These are phyloP conservation scores for Stachybotrys echinatus DNA, from an alignment of 2,329 filamentous ascomycete genomes.

Conservation along the genomic window DNA sequence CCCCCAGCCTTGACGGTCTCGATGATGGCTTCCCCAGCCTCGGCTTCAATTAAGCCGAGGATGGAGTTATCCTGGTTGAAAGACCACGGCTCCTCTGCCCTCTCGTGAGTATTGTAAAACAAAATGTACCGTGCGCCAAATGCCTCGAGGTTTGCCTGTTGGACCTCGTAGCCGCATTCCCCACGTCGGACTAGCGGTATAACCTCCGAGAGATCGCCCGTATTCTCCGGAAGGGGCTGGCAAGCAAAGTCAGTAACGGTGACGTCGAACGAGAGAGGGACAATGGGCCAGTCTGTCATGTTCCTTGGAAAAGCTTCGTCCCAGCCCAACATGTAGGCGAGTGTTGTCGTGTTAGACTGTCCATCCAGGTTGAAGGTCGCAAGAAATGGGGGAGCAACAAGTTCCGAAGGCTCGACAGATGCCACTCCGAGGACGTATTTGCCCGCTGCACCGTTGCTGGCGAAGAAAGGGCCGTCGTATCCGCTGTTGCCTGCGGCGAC, in stretches of 20 bases:
- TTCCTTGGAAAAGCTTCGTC: slow-evolving; percentile 2
- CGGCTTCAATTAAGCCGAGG: not conserved
- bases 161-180: slow-evolving; percentile 18
- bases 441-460: slow-evolving; percentile 33
- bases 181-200: slow-evolving; percentile 35
- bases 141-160: slow-evolving; percentile 19
- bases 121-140: slow-evolving; percentile 21
- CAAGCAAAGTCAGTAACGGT: slow-evolving; percentile 28
- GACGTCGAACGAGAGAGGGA: slow-evolving; percentile 15
- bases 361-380: slow-evolving; percentile 15
- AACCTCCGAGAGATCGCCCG: slow-evolving; percentile 30
- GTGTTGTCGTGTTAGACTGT: not conserved
- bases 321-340: slow-evolving; percentile 9
- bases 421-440: slow-evolving; percentile 37
- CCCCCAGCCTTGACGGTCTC: slow-evolving; percentile 16
- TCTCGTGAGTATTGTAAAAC: slow-evolving; percentile 18
- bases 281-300: slow-evolving; percentile 14
- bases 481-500: slow-evolving; percentile 40
- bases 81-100: not conserved
- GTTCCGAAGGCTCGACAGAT: slow-evolving; percentile 26
- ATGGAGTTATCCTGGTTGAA: slow-evolving; percentile 10
- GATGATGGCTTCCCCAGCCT: slow-evolving; percentile 18
- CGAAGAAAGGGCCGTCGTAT: slow-evolving; percentile 34
- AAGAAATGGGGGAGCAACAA: slow-evolving; percentile 11
- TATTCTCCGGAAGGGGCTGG: slow-evolving; percentile 27